Evolutionary conservation across 805 yeast species (phyloP), one percentile per base, ranked within the genome.

Genomic region (Candida corydali): DNA sequence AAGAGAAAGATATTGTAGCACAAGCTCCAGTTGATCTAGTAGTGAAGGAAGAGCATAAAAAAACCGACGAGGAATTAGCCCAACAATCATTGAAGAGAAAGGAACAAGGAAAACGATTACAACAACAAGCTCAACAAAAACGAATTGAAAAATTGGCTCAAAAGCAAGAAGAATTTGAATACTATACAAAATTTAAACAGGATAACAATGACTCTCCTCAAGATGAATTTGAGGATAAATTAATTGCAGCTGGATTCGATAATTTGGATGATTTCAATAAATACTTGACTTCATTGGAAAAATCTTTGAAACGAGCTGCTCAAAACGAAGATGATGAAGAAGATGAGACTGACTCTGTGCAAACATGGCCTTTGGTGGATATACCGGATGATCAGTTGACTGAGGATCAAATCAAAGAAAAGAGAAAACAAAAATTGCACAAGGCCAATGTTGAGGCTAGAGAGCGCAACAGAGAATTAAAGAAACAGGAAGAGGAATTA

Each of bases 371-470:
- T 16, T 64, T 93, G 40, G 73, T 86, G 0, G 94, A 86, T 17
- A 68, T 79, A 5, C 91, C 96, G 0, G 98, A 93, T 57, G 88
- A 80, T 22, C 82, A 89, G 43, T 69, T 93, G 25, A 71, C 73
- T 26, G 87, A 82, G 26, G 95, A 85, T 4, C 84, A 85, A 50
- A 63, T 88, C 29, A 86, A 82, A 49, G 97, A 88, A 53, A 93
- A 93, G 59, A 73, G 95, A 34, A 78, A 79, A 40, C 98, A 93
- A 60, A 73, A 76, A 47, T 70, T 93, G 20, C 66, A 85, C 62
- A 86, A 87, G 51, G 91, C 95, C 4, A 87, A 86, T 50, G 80
- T 75, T 50, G 98, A 93, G 31, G 96, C 98, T 0, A 74, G 98
- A 42, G 75, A 76, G 56, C 74, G 89, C 31, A 86, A 88, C 6